Evolutionary conservation across 2,329 filamentous ascomycete species (phyloP), one percentile per base, ranked within the genome.

Genomic region (Aspergillus pseudoglaucus): DNA sequence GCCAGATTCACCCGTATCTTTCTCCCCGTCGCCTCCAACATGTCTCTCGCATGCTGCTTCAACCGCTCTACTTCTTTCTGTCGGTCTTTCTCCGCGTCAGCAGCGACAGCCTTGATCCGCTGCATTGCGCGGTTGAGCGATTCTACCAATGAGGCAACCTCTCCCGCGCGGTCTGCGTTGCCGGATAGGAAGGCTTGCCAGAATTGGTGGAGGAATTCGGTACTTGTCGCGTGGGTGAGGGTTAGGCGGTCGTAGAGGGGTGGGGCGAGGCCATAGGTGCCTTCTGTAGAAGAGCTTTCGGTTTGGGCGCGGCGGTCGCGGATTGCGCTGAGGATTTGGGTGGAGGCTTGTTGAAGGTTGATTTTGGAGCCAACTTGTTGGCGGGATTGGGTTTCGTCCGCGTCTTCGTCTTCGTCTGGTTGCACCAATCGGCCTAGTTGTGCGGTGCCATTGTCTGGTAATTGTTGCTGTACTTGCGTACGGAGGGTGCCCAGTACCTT

Each of bases 141-240:
- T 64, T 95, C 88, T 6, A 87, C 83, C 42, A 96, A 78, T 52
- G 87, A 89, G 6, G 84, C 82, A 12, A 96, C 77, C 68, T 98
- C 91, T 38, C 78, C 77, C 0, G 88, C 88, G 30, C 88, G 84
- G 50, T 88, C 84, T 1, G 87, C 73, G 62, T 96, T 88, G 12
- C 90, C 91, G 0, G 90, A 96, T 22, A 95, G 77, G 62, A 95
- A 98, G 0, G 90, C 83, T 30, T 82, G 80, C 91, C 91, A 98
- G 73, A 98, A 98, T 66, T 97, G 94, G 59, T 91, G 88, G n/a
- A 98, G 74, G 61, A 97, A 98, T 63, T 98, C 93, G 33, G 88
- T 85, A 0, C 89, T 94, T 0, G 93, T 98, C 46, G 90, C 90
- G 65, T 97, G 90, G 0, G 91, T 95, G 47, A 87, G 76, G 10